Evolutionary conservation across 2,329 filamentous ascomycete species (phyloP), one percentile per base, ranked within the genome.

Genomic region (Neonectria faginata): DNA sequence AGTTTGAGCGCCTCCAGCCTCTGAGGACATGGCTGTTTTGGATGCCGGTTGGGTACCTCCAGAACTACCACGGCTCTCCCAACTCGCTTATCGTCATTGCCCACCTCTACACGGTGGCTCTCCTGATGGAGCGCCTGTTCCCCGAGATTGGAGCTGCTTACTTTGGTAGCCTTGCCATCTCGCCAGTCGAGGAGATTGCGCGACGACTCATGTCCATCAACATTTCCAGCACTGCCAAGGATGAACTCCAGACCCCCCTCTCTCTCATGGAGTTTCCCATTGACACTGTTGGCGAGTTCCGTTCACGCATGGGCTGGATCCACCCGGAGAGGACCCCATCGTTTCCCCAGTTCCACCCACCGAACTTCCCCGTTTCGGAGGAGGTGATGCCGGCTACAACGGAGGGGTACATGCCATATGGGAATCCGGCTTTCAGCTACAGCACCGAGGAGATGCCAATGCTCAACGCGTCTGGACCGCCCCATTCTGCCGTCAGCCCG

Each of bases 1-100:
- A 97, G 75, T 98, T 97, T 76, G 91, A 94, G 74, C 92, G 94
- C 68, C 88, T 98, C 11, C 94, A 97, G 68, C 91, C 93, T 10
- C 86, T 99, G 64, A 88, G 94, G 60, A 92, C 92, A 71, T 97
- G 95, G 94, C 87, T 98, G 16, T 97, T 98, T 80, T 98, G 95
- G 94, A 88, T 97, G 60, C 96, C 96, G 1, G 90, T 97, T 36
- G 89, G 90, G 70, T 91, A 94, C 72, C 85, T 97, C 27, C 91
- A 95, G 76, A 89, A 90, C 68, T 91, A 90, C 51, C 89, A 91
- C 55, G 88, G 88, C 39, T 93, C 95, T 69, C 87, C 92, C 25
- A 92, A 88, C 64, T 91, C 93, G 1, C 85, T 97, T 70, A 85
- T 97, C 57, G 90, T 97, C 67, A 89, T 98, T 59, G 92, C 94